A percentile compares a stretch with the other conserved stretches of the same genome.
phyloP scores from a whole-genome alignment of 176 grass and related monocot species.

The Saccharum spontaneum region DNA sequence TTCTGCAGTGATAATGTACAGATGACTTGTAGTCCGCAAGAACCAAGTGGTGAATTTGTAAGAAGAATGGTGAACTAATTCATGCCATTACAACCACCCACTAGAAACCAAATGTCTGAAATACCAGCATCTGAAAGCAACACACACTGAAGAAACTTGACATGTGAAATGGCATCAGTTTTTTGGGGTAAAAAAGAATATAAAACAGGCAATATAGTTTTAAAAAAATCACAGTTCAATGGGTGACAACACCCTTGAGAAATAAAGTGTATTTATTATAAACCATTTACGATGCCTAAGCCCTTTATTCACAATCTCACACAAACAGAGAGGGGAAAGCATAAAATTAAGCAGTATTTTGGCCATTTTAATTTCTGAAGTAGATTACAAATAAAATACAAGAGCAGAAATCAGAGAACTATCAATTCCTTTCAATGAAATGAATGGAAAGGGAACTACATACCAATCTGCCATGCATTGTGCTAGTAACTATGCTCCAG shows the following conservation, averaged over 20 bases:
- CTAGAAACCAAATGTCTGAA: neutral
- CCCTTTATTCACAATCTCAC: neutral
- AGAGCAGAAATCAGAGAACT: neutral
- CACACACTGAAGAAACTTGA: neutral
- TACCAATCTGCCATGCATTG: neutral
- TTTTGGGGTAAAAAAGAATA: too few relatives aligned
- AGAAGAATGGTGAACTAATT: too few relatives aligned
- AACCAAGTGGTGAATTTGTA: neutral
- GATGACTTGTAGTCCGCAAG: neutral
- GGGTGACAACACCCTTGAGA: neutral
- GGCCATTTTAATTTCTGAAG: neutral
- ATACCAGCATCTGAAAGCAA: neutral
- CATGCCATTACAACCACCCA: too few relatives aligned
- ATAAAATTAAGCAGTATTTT: neutral
- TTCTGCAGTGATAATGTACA: neutral
- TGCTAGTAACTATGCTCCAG: neutral
- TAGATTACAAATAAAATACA: neutral
- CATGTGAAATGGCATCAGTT: neutral
- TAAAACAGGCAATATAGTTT: too few relatives aligned
- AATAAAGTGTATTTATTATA: neutral
- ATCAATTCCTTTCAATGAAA: constrained; percentile 3
- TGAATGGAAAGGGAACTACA: neutral
- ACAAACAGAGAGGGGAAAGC: neutral
- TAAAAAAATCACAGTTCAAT: neutral
- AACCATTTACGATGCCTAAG: neutral